phyloP scores from a whole-genome alignment of 306 rosid genomes.

The Morella rubra region DNA sequence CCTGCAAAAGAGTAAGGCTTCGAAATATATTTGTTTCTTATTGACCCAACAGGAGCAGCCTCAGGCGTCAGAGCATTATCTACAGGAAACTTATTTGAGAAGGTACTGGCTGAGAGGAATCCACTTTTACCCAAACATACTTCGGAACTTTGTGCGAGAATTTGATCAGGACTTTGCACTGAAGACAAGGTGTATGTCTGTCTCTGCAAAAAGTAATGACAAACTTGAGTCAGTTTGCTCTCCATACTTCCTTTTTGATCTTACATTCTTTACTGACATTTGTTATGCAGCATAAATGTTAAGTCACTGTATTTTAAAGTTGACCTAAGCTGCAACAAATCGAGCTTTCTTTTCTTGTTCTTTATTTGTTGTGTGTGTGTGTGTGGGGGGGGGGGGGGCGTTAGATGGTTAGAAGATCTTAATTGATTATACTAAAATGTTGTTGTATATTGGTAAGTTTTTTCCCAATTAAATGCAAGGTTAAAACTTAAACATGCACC shows the following conservation, averaged over 20 bases:
- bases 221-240: conserved; percentile 27
- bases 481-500: no score
- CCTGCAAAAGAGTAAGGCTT: conserved; percentile 62
- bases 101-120: conserved; percentile 41
- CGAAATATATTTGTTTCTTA: conserved; percentile 54
- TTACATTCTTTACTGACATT: no score
- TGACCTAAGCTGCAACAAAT: no score
- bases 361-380: no score
- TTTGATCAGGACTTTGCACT: conserved; percentile 43
- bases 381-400: no score
- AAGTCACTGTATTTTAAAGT: no score
- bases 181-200: conserved; percentile 35
- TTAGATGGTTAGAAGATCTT: no score
- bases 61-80: conserved; percentile 66
- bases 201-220: conserved; percentile 43
- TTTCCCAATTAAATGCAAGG: no score
- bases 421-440: no score
- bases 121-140: conserved; percentile 43
- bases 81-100: conserved; percentile 57
- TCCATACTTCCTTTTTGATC: conserved; percentile 8
- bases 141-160: conserved; percentile 54
- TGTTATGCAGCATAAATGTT: no score
- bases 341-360: no score
- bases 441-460: no score
- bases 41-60: conserved; percentile 57